phyloP scores from a whole-genome alignment of 257 asterid species.

The Solanum bulbocastanum region DNA sequence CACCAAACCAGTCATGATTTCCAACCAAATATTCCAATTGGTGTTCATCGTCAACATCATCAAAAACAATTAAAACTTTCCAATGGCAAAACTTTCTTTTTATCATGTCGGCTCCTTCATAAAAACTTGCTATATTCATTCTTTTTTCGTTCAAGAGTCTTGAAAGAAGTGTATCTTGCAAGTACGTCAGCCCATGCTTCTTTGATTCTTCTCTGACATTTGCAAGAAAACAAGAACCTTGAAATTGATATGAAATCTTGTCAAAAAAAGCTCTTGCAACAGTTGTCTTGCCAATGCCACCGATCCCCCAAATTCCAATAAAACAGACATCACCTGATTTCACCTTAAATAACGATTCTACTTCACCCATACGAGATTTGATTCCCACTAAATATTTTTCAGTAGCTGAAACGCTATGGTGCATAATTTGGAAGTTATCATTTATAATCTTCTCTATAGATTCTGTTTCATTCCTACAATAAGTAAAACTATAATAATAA shows the following conservation, averaged over 20 bases:
- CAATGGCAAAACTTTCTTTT: background rate
- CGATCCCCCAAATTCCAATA: background rate
- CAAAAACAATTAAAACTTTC: background rate
- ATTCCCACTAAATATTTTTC: background rate
- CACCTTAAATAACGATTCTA: background rate
- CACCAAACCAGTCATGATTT: background rate
- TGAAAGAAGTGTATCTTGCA: background rate
- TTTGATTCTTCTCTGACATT: background rate
- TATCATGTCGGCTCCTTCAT: background rate
- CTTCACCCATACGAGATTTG: background rate
- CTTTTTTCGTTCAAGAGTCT: background rate
- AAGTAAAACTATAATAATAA: background rate
- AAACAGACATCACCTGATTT: background rate
- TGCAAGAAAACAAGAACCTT: background rate
- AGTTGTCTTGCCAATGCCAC: conserved; percentile 2
- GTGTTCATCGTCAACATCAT: background rate
- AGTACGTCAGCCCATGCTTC: background rate
- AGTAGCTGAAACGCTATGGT: background rate
- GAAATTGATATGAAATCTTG: background rate
- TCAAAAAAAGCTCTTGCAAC: background rate
- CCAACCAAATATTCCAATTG: background rate
- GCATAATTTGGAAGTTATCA: background rate
- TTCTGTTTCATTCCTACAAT: background rate
- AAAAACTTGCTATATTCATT: background rate
- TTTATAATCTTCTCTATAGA: background rate